phyloP scores from a whole-genome alignment of 2,329 filamentous ascomycete species.

The Ascochyta clinopodiicola region DNA sequence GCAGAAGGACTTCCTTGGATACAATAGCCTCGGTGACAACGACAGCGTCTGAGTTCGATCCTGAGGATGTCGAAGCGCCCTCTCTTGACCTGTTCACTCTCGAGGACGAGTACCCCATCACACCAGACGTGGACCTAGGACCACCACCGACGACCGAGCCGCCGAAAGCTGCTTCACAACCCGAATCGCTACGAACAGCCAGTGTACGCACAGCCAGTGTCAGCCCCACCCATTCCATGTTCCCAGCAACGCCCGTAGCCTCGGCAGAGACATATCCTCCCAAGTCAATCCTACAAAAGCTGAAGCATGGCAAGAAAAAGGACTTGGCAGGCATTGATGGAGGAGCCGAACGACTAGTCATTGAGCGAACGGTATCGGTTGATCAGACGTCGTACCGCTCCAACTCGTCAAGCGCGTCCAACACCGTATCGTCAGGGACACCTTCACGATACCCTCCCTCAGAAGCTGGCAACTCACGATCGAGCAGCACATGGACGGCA shows the following conservation, averaged over 20 bases:
- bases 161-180: conserved; percentile 2
- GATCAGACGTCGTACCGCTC: conserved; percentile 43
- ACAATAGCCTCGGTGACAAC: conserved; percentile 43
- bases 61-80: conserved; percentile 23
- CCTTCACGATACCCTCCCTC: conserved; percentile 20
- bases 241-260: conserved; percentile 19
- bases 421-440: conserved; percentile 30
- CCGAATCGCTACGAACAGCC: conserved; percentile 12
- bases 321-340: conserved; percentile 11
- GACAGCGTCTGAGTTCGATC: conserved; percentile 23
- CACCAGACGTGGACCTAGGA: conserved; percentile 8
- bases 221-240: conserved; percentile 20
- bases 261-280: conserved; percentile 23
- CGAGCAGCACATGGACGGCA: conserved; percentile 48
- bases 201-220: conserved; percentile 12
- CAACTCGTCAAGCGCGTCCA: conserved; percentile 30
- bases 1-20: conserved; percentile 38
- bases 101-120: conserved; percentile 9
- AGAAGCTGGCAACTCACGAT: conserved; percentile 22
- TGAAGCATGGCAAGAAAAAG: conserved; percentile 21
- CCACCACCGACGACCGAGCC: conserved; percentile 1
- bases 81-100: conserved; percentile 23
- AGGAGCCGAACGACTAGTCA: conserved; percentile 31
- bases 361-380: conserved; percentile 43
- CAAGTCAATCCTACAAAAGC: conserved; percentile 30